phyloP scores from a whole-genome alignment of 192 early-diverging fungal species.

The Podila epicladia region DNA sequence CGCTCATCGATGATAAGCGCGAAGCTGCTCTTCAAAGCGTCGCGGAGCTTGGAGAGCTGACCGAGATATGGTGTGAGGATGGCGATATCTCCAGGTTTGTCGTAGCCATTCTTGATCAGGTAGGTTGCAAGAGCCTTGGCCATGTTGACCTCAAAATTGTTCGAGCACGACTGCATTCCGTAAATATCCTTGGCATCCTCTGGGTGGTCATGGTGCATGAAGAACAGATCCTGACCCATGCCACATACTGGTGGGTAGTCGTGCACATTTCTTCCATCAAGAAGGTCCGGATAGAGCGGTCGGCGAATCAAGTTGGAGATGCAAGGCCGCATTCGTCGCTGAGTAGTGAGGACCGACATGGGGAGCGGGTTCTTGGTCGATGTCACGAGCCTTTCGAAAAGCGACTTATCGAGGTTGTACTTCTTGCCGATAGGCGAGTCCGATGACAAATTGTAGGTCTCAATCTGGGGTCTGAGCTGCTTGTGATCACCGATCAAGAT shows the following conservation, averaged over 20 bases:
- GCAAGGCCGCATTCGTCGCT: constrained; percentile 64
- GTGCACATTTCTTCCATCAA: constrained; percentile 44
- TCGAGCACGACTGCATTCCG: constrained; percentile 58
- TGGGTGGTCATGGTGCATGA: constrained; percentile 57
- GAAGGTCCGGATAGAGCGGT: constrained; percentile 56
- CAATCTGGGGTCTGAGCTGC: constrained; percentile 49
- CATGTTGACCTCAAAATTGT: constrained; percentile 61
- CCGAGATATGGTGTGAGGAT: constrained; percentile 66
- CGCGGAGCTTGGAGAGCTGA: constrained; percentile 57
- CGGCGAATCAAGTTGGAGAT: constrained; percentile 58
- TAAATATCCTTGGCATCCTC: constrained; percentile 53
- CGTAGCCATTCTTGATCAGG: constrained; percentile 62
- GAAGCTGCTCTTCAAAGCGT: constrained; percentile 31
- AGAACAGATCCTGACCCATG: constrained; percentile 55
- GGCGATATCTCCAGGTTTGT: constrained; percentile 55
- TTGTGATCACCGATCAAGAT: constrained; percentile 63
- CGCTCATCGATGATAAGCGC: constrained; percentile 50
- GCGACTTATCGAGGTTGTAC: constrained; percentile 53
- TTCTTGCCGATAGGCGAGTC: constrained; percentile 51
- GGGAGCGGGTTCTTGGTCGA: constrained; percentile 48
- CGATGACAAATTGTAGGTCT: constrained; percentile 37
- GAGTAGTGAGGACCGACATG: constrained; percentile 48
- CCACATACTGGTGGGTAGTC: constrained; percentile 51
- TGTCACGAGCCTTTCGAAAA: constrained; percentile 62
- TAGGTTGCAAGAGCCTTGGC: constrained; percentile 56